Percentiles rank a stretch among this genome's conserved stretches.
These are phyloP conservation scores for Pyrenophora seminiperda DNA, from an alignment of 2,329 filamentous ascomycete genomes.

Conservation along the genomic window DNA sequence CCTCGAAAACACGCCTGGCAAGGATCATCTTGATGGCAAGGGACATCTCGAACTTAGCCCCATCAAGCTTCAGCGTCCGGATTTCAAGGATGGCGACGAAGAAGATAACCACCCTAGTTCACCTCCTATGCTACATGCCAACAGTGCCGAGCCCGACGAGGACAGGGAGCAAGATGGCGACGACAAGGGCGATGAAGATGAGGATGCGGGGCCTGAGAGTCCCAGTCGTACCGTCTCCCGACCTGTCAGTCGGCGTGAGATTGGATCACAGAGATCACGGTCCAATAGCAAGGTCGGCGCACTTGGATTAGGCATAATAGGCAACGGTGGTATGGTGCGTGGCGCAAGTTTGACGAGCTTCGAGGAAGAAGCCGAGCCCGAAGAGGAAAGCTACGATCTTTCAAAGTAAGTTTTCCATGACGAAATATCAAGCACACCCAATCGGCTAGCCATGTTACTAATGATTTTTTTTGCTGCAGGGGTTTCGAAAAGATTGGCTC, in stretches of 20 bases:
- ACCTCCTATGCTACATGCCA: conserved; percentile 38
- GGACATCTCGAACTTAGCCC: conserved; percentile 42
- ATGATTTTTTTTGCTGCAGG: conserved; percentile 42
- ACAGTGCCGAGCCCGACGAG: conserved; percentile 37
- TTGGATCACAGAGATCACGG: conserved; percentile 34
- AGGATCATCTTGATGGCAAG: conserved; percentile 51
- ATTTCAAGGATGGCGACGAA: conserved; percentile 39
- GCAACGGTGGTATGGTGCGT: conserved; percentile 42
- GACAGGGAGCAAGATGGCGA: conserved; percentile 40
- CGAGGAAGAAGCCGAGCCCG: conserved; percentile 50
- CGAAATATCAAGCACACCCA: neutral
- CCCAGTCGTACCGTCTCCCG: conserved; percentile 43
- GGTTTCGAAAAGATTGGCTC: conserved; percentile 57
- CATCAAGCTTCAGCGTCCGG: conserved; percentile 41
- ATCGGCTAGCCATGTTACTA: conserved; percentile 13
- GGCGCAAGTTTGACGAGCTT: conserved; percentile 44
- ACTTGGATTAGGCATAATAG: conserved; percentile 26
- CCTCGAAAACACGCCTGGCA: conserved; percentile 72
- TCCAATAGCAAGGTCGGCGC: conserved; percentile 41
- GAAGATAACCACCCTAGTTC: conserved; percentile 43
- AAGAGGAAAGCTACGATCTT: conserved; percentile 56
- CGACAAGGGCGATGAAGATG: conserved; percentile 41
- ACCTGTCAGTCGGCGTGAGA: conserved; percentile 43
- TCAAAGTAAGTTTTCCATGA: conserved; percentile 50
- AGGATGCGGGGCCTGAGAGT: conserved; percentile 42